Percentiles rank a stretch among this genome's conserved stretches.
phyloP scores from a whole-genome alignment of 345 rosid genomes.

The Salix exigua region DNA sequence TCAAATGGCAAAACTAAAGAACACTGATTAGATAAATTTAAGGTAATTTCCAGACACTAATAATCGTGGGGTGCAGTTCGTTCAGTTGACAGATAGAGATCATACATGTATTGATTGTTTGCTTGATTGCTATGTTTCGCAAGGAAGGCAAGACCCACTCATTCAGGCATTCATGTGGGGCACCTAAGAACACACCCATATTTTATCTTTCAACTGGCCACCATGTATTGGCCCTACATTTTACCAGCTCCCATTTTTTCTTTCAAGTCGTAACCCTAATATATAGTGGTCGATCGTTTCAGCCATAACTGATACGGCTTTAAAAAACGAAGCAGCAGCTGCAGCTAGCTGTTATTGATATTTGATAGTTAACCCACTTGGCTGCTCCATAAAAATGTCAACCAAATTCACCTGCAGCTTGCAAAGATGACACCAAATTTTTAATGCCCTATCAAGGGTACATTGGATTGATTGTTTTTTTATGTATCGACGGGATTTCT shows the following conservation, averaged over 20 bases:
- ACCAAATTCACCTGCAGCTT: constrained; percentile 12
- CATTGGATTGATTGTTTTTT: constrained; percentile 25
- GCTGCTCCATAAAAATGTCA: background rate
- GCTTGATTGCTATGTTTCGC: background rate
- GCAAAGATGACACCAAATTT: constrained; percentile 4
- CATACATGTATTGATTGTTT: background rate
- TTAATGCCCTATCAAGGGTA: constrained; percentile 7
- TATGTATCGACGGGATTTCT: background rate
- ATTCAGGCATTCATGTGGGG: constrained; percentile 7
- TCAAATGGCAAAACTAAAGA: background rate
- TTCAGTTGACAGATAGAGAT: background rate
- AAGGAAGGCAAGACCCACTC: background rate
- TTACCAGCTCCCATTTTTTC: background rate
- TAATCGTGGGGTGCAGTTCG: background rate
- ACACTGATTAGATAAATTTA: constrained; percentile 3
- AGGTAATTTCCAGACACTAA: background rate
- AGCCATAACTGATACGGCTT: background rate
- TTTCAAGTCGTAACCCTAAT: background rate
- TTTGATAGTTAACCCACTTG: background rate
- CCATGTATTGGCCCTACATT: background rate
- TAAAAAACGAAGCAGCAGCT: background rate
- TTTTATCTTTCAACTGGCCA: background rate
- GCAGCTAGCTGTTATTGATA: background rate
- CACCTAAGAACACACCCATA: background rate
- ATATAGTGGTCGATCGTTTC: too few species aligned